Evolutionary conservation across 1,284 basidiomycete genomes (phyloP), one percentile per base, ranked within the genome.

Genomic region (Pseudozyma thailandica): DNA sequence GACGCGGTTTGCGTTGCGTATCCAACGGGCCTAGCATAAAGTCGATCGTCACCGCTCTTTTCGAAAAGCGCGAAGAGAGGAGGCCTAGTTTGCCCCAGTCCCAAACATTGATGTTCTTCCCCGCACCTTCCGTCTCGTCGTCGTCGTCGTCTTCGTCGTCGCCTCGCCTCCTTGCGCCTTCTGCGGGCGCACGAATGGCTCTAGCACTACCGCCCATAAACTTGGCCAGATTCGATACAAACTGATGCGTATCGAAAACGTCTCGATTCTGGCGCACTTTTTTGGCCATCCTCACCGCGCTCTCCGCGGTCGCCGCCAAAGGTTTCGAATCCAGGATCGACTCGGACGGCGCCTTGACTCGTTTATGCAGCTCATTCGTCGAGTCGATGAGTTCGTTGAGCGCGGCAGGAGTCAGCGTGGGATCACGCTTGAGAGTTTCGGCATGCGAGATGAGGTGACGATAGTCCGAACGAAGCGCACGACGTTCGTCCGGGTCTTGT

Each of bases 231-330:
- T 65, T 41, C 4, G 52, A 33, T 39, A 82, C 45, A 43, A 72
- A 80, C 35, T 79, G 75, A 38, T 82, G 77, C 26, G 78, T 64
- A 38, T 80, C 77, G 50, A 82, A 82, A 1, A 71, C 77, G 30
- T 74, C 71, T 6, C 57, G 41, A 20, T 75, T 72, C 28, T 77
- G 48, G 50, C 79, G 79, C 61, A 81, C 74, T 26, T 68, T 75
- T 21, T 75, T 70, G 3, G 79, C 78, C 71, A 81, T 73, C 18
- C 72, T 55, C 5, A 73, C 73, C 2, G 75, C 77, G 58, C 77
- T 77, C 33, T 82, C 75, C 10, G 75, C 76, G 55, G 77, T 68
- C 18, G 58, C 65, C 0, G 74, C 48, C 10, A 82, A 48, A 18
- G 76, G 69, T 38, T 75, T 71, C 4, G 80, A 74, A 48, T 82